A percentile compares a stretch with the other conserved stretches of the same genome.
Evolutionary conservation across 768 basidiomycete species (phyloP).

Genomic region (Hericium coralloides): DNA sequence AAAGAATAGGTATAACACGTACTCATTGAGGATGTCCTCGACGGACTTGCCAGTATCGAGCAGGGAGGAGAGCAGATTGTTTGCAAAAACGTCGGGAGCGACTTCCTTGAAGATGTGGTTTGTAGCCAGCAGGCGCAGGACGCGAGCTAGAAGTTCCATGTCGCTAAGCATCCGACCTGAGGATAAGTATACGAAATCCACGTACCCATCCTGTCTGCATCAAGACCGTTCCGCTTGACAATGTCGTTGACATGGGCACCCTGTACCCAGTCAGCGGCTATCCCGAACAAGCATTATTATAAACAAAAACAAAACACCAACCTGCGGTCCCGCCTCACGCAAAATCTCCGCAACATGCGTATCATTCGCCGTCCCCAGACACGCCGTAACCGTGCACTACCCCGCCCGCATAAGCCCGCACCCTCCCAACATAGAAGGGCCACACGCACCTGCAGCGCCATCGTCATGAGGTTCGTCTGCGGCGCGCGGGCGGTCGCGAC

Average conservation of each 20-base stretch:
- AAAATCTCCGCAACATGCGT: not conserved
- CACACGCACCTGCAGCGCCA: slow-evolving; percentile 4
- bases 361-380: not conserved
- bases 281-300: no score
- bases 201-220: slow-evolving; percentile 27
- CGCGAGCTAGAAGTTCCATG: slow-evolving; percentile 17
- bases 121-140: slow-evolving; percentile 21
- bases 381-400: not conserved
- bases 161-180: slow-evolving; percentile 20
- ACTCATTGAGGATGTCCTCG: slow-evolving; percentile 11
- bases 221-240: slow-evolving; percentile 22
- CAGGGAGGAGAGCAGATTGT: slow-evolving; percentile 18
- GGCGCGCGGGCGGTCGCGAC: slow-evolving; percentile 23
- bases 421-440: not conserved
- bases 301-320: not conserved
- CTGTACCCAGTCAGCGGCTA: slow-evolving; percentile 7
- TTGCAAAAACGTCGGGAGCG: slow-evolving; percentile 19
- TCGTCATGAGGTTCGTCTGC: slow-evolving; percentile 12
- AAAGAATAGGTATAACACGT: not conserved
- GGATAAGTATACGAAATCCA: slow-evolving; percentile 6
- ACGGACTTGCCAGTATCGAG: slow-evolving; percentile 19
- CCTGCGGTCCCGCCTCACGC: not conserved
- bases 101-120: slow-evolving; percentile 22
- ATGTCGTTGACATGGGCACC: slow-evolving; percentile 32
- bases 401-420: not conserved